Evolutionary conservation across 164 flowering plant species (phyloP), one percentile per base, ranked within the genome.

Genomic region (Tetracentron sinense): DNA sequence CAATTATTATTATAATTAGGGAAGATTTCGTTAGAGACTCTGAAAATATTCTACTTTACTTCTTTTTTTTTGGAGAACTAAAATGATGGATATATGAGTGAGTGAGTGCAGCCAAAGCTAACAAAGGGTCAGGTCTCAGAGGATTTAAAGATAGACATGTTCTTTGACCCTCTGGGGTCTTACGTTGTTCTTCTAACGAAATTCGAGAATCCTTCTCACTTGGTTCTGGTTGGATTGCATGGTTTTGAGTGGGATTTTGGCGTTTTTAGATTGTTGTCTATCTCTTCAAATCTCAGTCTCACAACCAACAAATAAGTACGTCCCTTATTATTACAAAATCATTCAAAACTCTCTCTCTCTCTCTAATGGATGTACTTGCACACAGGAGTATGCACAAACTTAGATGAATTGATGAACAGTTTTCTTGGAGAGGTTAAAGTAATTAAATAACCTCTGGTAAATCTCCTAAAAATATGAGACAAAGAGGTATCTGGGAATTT

Each of bases 201-300:
- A 60, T 38, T 57, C 72, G 42, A 60, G 54, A 63, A 70, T n/a
- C 21, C 47, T 57, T 57, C 65, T 30, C 30, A 5, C 23, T 53
- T n/a, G n/a, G 1, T 20, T 3, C 10, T 42, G 12, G 48, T 56
- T n/a, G n/a, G n/a, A n/a, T n/a, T n/a, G 63, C 58, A 47, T 69
- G 51, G 72, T 35, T 56, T 69, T 69, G 38, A 50, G 72, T 38
- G 67, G 69, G 59, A 42, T 70, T 71, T 71, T 71, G 79, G 79
- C 74, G 61, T 73, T 69, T 71, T 63, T 35, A 31, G 57, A 20
- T 54, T 29, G 53, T 56, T 68, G 11, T 54, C 28, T 10, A n/a
- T n/a, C n/a, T n/a, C 26, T 20, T 29, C 23, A 15, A 11, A 7
- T 31, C 42, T 8, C n/a, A n/a, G n/a, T n/a, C n/a, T n/a, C 17